These are phyloP conservation scores for Cladophialophora yegresii DNA, from an alignment of 2,329 filamentous ascomycete species.

Conservation along the genomic window DNA sequence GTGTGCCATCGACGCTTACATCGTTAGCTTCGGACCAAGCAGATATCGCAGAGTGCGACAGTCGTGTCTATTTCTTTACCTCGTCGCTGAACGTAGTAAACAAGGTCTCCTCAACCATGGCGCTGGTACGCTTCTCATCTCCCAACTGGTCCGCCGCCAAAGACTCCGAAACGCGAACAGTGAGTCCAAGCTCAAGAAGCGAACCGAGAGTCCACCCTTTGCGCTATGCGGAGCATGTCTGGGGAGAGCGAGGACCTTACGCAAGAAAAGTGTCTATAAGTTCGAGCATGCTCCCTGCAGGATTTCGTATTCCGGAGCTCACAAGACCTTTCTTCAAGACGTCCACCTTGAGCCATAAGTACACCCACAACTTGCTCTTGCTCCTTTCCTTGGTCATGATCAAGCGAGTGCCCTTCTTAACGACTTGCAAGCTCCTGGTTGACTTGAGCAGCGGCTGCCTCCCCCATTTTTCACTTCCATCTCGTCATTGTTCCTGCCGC, in stretches of 20 bases:
- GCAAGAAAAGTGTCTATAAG: not conserved
- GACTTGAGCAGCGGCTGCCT: not conserved
- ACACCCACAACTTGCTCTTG: not conserved
- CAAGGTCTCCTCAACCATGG: not conserved
- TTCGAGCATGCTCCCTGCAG: not conserved
- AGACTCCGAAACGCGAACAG: too few relatives aligned
- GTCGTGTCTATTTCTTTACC: not conserved
- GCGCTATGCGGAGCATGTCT: not conserved
- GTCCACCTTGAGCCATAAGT: not conserved
- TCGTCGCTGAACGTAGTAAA: not conserved
- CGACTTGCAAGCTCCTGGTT: not conserved
- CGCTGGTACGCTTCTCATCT: not conserved
- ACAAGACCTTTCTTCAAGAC: constrained; percentile 1
- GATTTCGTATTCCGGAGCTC: not conserved
- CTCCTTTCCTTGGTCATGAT: not conserved
- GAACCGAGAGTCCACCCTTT: not conserved
- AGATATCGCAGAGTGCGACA: not conserved
- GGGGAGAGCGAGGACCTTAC: not conserved
- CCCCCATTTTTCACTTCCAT: not conserved
- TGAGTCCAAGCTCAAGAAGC: not conserved
- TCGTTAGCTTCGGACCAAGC: not conserved
- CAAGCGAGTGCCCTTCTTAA: not conserved
- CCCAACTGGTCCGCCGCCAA: not conserved
- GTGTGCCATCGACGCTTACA: not conserved
- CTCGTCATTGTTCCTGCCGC: not conserved